These are phyloP conservation scores for Candida sonorensis DNA, from an alignment of 805 yeast genomes.

Conservation along the genomic window DNA sequence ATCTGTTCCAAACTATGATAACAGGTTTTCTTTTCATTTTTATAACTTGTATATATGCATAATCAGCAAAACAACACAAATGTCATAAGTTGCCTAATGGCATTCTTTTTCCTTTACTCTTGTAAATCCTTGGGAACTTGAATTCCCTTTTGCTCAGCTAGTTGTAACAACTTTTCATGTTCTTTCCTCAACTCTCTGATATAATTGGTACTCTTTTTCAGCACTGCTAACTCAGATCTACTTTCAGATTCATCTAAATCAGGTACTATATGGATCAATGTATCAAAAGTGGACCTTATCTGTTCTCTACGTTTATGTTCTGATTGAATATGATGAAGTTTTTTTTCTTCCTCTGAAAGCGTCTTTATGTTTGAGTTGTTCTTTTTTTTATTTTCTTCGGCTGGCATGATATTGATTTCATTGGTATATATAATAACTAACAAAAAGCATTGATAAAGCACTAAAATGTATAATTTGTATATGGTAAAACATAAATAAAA, in stretches of 20 bases:
- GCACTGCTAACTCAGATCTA: conserved; percentile 71
- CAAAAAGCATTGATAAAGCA: no score
- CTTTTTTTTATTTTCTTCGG: neutral
- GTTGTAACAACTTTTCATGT: conserved; percentile 36
- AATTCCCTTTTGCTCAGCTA: conserved; percentile 32
- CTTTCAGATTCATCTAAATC: conserved; percentile 61
- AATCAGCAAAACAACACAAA: no score
- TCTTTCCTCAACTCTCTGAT: conserved; percentile 44
- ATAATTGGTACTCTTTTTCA: conserved; percentile 50
- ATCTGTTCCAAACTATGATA: no score
- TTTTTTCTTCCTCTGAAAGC: conserved; percentile 27
- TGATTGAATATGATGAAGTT: conserved; percentile 33
- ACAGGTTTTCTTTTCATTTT: neutral
- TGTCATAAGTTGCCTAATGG: no score
- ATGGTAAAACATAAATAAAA: no score
- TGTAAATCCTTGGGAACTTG: conserved; percentile 32
- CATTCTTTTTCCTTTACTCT: conserved; percentile 6
- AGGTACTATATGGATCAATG: conserved; percentile 70
- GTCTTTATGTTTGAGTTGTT: conserved; percentile 6
- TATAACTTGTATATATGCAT: neutral
- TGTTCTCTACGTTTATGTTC: conserved; percentile 86
- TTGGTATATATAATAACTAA: no score
- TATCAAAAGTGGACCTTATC: conserved; percentile 75
- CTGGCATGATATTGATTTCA: no score
- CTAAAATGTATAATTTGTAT: no score